These are phyloP conservation scores for Lodderomyces jiufengensis DNA, from an alignment of 1,139 yeast species.

Conservation along the genomic window DNA sequence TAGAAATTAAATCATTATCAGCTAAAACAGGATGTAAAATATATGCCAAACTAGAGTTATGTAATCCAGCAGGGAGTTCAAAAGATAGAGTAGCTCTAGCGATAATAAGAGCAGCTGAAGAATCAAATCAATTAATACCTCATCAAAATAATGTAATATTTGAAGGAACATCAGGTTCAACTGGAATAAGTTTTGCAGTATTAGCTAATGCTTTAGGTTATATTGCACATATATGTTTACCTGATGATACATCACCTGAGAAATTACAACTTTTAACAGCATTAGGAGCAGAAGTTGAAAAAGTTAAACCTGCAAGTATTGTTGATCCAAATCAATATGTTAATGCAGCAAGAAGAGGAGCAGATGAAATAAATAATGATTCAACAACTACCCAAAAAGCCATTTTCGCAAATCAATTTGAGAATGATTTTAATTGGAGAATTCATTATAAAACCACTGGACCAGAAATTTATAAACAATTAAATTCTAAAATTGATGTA, in stretches of 20 bases:
- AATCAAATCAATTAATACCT: constrained; percentile 54
- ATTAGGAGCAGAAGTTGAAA: constrained; percentile 82
- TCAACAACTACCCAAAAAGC: constrained; percentile 46
- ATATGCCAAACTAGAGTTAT: constrained; percentile 80
- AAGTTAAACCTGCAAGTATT: constrained; percentile 91
- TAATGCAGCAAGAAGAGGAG: constrained; percentile 73
- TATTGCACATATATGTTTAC: constrained; percentile 86
- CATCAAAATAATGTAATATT: constrained; percentile 60
- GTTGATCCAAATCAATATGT: constrained; percentile 94
- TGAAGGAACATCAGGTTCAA: constrained; percentile 95
- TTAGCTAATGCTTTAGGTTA: constrained; percentile 86
- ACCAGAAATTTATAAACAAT: constrained; percentile 80
- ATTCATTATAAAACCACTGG: constrained; percentile 83
- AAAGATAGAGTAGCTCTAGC: constrained; percentile 92
- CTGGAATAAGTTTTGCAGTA: constrained; percentile 91
- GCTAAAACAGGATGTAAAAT: constrained; percentile 74
- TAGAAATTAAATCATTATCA: constrained; percentile 74
- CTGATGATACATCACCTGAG: constrained; percentile 88
- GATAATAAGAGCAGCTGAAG: constrained; percentile 68
- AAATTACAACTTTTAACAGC: constrained; percentile 67
- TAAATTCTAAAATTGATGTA: constrained; percentile 54
- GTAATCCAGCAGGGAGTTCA: constrained; percentile 94
- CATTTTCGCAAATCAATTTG: constrained; percentile 93
- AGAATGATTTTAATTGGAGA: constrained; percentile 86
- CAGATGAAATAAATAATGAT: constrained; percentile 44